Evolutionary conservation across 2,329 filamentous ascomycete species (phyloP).

Genomic region (Xylaria sp.): DNA sequence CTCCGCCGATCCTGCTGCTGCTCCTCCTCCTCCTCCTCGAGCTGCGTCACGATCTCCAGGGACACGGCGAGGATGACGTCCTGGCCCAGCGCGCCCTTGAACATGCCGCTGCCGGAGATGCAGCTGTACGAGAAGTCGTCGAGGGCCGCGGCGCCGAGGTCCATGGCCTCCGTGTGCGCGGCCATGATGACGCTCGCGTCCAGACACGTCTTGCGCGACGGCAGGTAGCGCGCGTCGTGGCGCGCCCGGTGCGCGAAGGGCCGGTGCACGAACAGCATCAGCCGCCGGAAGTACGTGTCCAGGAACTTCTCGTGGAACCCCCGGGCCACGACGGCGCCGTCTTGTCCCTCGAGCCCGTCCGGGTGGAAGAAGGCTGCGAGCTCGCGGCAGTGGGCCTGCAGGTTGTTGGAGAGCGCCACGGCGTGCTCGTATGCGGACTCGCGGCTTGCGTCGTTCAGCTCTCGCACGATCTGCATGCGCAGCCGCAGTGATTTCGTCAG

Average conservation of each 20-base stretch:
- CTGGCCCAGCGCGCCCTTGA: conserved; percentile 41
- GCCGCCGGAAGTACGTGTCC: conserved; percentile 43
- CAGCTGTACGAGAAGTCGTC: conserved; percentile 40
- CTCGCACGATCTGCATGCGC: conserved; percentile 39
- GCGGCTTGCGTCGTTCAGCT: conserved; percentile 37
- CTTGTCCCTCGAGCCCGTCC: background rate
- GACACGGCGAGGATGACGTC: conserved; percentile 37
- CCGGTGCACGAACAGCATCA: conserved; percentile 42
- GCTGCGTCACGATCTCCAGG: conserved; percentile 38
- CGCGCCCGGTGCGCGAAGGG: conserved; percentile 40
- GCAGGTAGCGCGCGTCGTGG: conserved; percentile 40
- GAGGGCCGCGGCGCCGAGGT: conserved; percentile 3
- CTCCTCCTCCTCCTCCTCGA: conserved; percentile 35
- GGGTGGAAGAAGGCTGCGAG: conserved; percentile 37
- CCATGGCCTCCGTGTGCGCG: conserved; percentile 36
- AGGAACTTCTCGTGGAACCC: conserved; percentile 43
- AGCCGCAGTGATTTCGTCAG: conserved; percentile 38
- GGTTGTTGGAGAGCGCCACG: conserved; percentile 30
- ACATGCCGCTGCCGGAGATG: conserved; percentile 40
- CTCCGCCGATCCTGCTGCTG: background rate
- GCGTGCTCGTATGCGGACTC: conserved; percentile 34
- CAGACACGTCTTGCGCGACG: conserved; percentile 42
- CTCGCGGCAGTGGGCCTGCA: conserved; percentile 41
- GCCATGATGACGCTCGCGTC: conserved; percentile 43
- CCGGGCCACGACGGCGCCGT: background rate